phyloP scores from a whole-genome alignment of 257 asterid genomes.

The Osmanthus fragrans region DNA sequence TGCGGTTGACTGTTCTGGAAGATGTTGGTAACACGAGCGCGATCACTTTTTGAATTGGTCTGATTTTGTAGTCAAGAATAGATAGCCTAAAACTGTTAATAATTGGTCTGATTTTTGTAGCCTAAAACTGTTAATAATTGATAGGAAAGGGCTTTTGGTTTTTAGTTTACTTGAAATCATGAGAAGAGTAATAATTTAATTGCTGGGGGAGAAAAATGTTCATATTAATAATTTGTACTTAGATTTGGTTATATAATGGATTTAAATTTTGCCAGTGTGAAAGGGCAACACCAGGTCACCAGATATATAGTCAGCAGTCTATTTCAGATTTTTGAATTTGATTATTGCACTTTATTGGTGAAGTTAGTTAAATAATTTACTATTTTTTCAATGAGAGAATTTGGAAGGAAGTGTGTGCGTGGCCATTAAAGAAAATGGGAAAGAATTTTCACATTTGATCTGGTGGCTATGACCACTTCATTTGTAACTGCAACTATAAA shows the following conservation, averaged over 20 bases:
- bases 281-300: neutral
- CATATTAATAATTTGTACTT: neutral
- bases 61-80: neutral
- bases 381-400: neutral
- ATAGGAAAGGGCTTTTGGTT: neutral
- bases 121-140: neutral
- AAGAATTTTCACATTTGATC: neutral
- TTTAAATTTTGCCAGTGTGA: neutral
- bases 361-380: neutral
- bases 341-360: neutral
- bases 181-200: neutral
- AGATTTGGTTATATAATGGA: neutral
- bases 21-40: neutral
- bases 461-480: neutral
- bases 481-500: neutral
- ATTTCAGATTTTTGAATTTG: neutral
- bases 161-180: neutral
- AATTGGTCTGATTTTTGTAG: too few relatives aligned
- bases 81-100: neutral
- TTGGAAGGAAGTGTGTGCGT: neutral
- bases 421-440: neutral
- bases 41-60: neutral
- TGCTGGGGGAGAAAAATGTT: neutral
- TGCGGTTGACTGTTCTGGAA: neutral
- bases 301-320: neutral